phyloP scores from a whole-genome alignment of 2,329 filamentous ascomycete species.

The Lachnellula occidentalis region DNA sequence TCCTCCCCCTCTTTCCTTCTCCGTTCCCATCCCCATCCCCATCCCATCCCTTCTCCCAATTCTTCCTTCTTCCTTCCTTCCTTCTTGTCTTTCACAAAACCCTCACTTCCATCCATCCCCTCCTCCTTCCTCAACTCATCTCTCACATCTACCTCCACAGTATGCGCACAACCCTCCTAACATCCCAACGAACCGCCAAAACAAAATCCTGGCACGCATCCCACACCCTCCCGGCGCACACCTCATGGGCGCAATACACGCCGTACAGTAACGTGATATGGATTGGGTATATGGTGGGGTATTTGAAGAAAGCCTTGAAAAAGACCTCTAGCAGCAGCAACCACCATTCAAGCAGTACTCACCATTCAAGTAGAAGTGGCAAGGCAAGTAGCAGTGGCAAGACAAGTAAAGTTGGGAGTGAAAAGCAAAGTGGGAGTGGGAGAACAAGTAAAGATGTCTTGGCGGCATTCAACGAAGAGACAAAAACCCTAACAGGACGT shows the following conservation, averaged over 20 bases:
- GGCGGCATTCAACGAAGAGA: constrained; percentile 41
- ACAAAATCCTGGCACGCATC: constrained; percentile 13
- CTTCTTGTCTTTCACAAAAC: no score
- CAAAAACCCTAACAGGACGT: constrained; percentile 48
- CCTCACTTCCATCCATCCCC: no score
- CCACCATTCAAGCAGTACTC: no score
- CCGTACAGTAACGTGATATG: constrained; percentile 63
- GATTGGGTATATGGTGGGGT: constrained; percentile 57
- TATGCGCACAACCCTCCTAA: constrained; percentile 26
- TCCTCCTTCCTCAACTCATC: no score
- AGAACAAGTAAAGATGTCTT: constrained; percentile 32
- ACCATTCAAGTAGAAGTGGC: no score
- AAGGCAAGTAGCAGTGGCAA: no score
- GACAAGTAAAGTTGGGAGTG: no score
- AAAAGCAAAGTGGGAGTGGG: no score
- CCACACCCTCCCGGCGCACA: constrained; percentile 1
- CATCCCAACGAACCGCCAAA: constrained; percentile 8
- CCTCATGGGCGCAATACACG: constrained; percentile 46
- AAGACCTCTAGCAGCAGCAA: neutral
- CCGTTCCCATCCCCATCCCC: no score
- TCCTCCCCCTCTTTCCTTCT: neutral
- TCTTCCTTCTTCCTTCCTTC: no score
- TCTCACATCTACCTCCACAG: no score
- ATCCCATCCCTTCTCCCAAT: no score
- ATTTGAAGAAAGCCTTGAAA: constrained; percentile 34